Evolutionary conservation across 2,329 filamentous ascomycete species (phyloP).

Genomic region (Xylariales sp.): DNA sequence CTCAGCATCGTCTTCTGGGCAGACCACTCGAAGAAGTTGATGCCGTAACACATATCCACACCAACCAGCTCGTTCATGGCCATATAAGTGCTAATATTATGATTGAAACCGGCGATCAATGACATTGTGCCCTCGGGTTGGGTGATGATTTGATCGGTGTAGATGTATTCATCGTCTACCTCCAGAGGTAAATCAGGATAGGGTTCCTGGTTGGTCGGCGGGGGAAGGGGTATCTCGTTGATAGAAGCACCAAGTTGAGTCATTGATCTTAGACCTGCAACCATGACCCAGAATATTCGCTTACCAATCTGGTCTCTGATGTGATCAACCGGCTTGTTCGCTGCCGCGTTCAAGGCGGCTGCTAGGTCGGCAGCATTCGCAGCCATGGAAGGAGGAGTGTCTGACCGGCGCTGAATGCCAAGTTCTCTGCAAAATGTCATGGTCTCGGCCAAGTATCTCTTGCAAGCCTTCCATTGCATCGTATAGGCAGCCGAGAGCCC

Average conservation of each 20-base stretch:
- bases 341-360: conserved; percentile 32
- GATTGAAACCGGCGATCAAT: conserved; percentile 73
- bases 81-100: conserved; percentile 70
- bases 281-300: conserved; percentile 79
- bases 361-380: conserved; percentile 24
- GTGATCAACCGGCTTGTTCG: conserved; percentile 55
- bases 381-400: conserved; percentile 14
- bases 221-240: conserved; percentile 69
- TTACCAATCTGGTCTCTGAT: conserved; percentile 70
- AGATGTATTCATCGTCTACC: conserved; percentile 79
- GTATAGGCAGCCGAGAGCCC: conserved; percentile 64
- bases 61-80: conserved; percentile 75
- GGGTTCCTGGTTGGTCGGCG: conserved; percentile 67
- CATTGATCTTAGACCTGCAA: conserved; percentile 72
- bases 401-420: conserved; percentile 56
- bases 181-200: conserved; percentile 78
- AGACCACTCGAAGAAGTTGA: conserved; percentile 70
- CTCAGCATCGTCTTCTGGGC: conserved; percentile 71
- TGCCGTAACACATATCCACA: conserved; percentile 78
- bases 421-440: conserved; percentile 65
- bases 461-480: conserved; percentile 61
- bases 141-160: conserved; percentile 61
- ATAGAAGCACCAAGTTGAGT: conserved; percentile 70
- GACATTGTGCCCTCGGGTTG: conserved; percentile 67
- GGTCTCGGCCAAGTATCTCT: conserved; percentile 69